These are phyloP conservation scores for Fraxinus floribunda DNA, from an alignment of 305 asterid genomes.

Conservation along the genomic window DNA sequence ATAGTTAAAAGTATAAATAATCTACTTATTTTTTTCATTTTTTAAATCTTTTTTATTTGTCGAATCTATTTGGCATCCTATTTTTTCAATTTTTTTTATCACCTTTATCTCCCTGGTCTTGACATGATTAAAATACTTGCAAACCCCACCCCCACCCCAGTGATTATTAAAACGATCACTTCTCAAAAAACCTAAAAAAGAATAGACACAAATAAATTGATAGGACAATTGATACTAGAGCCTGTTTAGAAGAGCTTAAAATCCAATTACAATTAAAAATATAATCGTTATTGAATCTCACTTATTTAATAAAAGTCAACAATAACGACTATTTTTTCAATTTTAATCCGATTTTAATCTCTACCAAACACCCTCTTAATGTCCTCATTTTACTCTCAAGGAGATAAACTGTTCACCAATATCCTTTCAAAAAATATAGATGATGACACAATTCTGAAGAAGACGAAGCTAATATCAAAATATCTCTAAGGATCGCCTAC, in stretches of 20 bases:
- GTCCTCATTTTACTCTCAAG: neutral
- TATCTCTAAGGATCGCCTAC: neutral
- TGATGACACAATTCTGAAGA: neutral
- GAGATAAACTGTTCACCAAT: neutral
- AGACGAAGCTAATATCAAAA: neutral
- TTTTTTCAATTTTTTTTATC: neutral
- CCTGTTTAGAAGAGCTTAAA: too few species aligned
- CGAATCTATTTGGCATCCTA: neutral
- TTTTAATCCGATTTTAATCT: too few species aligned
- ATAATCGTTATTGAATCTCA: too few species aligned
- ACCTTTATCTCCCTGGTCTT: neutral
- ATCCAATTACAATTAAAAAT: too few species aligned
- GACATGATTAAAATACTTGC: neutral
- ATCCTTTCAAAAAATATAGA: neutral
- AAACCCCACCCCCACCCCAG: neutral
- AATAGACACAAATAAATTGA: neutral
- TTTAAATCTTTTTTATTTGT: neutral
- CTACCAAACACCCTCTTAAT: neutral
- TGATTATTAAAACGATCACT: neutral
- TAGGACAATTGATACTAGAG: neutral
- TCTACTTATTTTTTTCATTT: neutral
- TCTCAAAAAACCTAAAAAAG: neutral
- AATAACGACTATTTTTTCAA: too few species aligned
- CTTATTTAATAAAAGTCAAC: too few species aligned
- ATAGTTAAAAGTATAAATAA: neutral